Evolutionary conservation across 179 eudicot species (phyloP).

Genomic region (Vitellaria paradoxa): DNA sequence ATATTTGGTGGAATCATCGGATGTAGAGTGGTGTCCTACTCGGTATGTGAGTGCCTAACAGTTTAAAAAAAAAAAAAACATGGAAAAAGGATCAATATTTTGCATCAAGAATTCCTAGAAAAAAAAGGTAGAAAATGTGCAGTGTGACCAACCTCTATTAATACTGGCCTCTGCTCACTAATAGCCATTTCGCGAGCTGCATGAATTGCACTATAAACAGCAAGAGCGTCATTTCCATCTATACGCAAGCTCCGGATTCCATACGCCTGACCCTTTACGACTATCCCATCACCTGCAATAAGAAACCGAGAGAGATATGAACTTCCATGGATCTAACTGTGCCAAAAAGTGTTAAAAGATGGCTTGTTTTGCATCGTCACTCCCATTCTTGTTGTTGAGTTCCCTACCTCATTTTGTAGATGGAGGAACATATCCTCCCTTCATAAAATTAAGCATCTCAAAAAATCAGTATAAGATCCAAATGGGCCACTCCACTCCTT

Average conservation of each 20-base stretch:
- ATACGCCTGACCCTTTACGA: slow-evolving; percentile 71
- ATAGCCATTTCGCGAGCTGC: slow-evolving; percentile 71
- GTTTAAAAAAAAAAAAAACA: background rate
- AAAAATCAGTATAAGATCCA: too few relatives aligned
- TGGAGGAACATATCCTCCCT: too few relatives aligned
- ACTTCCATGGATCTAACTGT: background rate
- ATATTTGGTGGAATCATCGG: slow-evolving; percentile 92
- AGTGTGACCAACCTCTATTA: slow-evolving; percentile 48
- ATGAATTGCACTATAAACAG: slow-evolving; percentile 56
- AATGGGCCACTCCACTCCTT: too few relatives aligned
- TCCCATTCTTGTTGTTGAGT: background rate
- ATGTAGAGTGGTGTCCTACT: slow-evolving; percentile 89
- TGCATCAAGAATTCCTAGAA: background rate
- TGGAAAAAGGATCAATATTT: background rate
- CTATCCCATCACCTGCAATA: slow-evolving; percentile 77
- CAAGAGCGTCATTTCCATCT: slow-evolving; percentile 89
- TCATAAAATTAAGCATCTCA: too few relatives aligned
- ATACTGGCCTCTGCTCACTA: slow-evolving; percentile 51
- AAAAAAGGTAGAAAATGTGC: background rate
- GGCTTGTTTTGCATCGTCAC: background rate
- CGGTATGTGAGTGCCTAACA: slow-evolving; percentile 74
- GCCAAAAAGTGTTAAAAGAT: too few relatives aligned
- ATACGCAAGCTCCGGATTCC: slow-evolving; percentile 73
- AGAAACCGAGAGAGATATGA: background rate
- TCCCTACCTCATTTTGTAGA: background rate